Evolutionary conservation across 2,329 filamentous ascomycete species (phyloP), one percentile per base, ranked within the genome.

Genomic region (Colletotrichum tropicale): DNA sequence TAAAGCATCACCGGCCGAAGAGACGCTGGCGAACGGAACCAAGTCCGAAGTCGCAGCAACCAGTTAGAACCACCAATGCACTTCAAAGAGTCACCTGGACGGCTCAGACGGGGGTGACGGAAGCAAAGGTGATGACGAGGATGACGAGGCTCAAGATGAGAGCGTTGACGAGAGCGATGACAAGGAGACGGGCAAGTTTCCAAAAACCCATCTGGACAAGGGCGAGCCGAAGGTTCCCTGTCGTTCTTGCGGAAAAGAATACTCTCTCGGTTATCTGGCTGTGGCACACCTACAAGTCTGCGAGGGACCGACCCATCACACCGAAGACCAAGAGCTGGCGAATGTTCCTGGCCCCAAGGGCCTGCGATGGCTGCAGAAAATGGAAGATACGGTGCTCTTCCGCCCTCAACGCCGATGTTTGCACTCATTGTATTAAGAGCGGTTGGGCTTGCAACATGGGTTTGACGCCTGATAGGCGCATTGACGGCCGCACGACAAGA

Each of bases 1-100:
- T 5, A 80, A 83, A 36, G 80, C 77, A 24, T 21, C 26, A 32
- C 55, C 68, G 9, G 48, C 30, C 12, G 64, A 72, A 43, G 61
- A 61, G 30, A 48, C 38, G 24, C 12, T 73, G n/a, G 69, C n/a
- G 16, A 75, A 75, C n/a, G 73, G 69, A 52, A 43, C 69, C 8
- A 38, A 24, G 34, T 66, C 72, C 5, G 68, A 75, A 34, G 52
- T 75, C 16, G 61, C 34, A 28, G 72, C 61, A 55, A 68, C 48
- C 21, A 52, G 68, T 30, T 72, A 75, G 70, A 30, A 36, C 16
- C 18, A 64, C 12, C 26, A 43, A 67, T 26, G n/a, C 28, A 26
- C 55, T 26, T n/a, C 26, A 26, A 28, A 58, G 55, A 58, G 55
- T 28, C 18, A n/a, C 38, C 18, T 48, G 16, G 38, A 48, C 3